phyloP scores from a whole-genome alignment of 2,329 filamentous ascomycete species.

The Talaromyces sp. region DNA sequence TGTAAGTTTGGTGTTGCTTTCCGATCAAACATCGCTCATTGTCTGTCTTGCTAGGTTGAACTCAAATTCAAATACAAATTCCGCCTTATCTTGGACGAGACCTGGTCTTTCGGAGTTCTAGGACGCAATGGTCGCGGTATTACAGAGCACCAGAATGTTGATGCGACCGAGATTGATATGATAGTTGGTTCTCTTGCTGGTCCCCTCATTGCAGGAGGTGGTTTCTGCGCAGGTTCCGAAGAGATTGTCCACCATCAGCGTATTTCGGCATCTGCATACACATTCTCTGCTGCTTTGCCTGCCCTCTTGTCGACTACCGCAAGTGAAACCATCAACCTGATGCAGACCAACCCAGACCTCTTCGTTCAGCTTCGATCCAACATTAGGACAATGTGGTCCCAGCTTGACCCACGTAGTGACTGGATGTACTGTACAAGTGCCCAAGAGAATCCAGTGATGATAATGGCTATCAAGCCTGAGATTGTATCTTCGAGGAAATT shows the following conservation, averaged over 20 bases:
- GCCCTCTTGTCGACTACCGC: slow-evolving; percentile 94
- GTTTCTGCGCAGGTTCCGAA: slow-evolving; percentile 86
- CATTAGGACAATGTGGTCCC: slow-evolving; percentile 75
- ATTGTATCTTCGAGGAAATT: slow-evolving; percentile 67
- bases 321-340: slow-evolving; percentile 78
- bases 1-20: slow-evolving; percentile 45
- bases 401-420: slow-evolving; percentile 88
- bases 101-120: slow-evolving; percentile 92
- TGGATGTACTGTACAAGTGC: slow-evolving; percentile 82
- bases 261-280: slow-evolving; percentile 86
- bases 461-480: slow-evolving; percentile 78
- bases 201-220: slow-evolving; percentile 83
- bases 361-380: slow-evolving; percentile 76
- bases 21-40: slow-evolving; percentile 5
- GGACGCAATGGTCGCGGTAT: slow-evolving; percentile 86
- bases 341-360: slow-evolving; percentile 83
- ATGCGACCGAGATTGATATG: slow-evolving; percentile 91
- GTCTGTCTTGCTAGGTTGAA: slow-evolving; percentile 57
- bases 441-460: slow-evolving; percentile 78
- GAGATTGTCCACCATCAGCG: slow-evolving; percentile 96
- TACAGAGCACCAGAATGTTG: slow-evolving; percentile 95
- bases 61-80: slow-evolving; percentile 97
- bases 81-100: slow-evolving; percentile 93
- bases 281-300: slow-evolving; percentile 89
- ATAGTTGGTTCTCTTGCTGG: slow-evolving; percentile 89